Evolutionary conservation across 805 yeast genomes (phyloP), one percentile per base, ranked within the genome.

Genomic region (Wickerhamomyces rabaulensis): DNA sequence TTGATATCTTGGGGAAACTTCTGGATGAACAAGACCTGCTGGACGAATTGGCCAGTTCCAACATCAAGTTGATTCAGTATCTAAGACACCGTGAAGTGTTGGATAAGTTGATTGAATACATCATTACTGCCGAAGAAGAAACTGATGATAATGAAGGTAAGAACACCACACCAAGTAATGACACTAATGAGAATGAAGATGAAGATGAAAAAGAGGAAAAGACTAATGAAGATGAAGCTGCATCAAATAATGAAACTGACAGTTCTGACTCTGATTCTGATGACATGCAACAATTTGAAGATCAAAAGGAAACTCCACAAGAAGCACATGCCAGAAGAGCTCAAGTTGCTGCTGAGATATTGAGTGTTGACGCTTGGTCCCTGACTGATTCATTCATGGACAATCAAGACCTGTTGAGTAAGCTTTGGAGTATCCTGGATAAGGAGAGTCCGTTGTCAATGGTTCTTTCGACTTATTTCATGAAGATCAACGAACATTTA

Each of bases 301-400:
- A 58, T 49, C 61, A 61, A 9, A 58, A 61, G 12, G 74, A 70
- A 46, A 64, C 66, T 5, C 67, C 66, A 27, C 67, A 68, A 40
- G 69, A 67, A 43, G 66, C 53, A 3, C 71, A 66, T 40, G 49
- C 63, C 2, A 62, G 74, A 55, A 61, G 78, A 50, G 82, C 89
- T 1, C 82, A 81, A 47, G 74, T 84, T 55, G 90, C 96, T 6
- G 88, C 96, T 2, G 98, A 94, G 62, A 84, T 94, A 39, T 71
- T 94, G 41, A 80, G 92, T 37, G 88, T 94, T 4, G 98, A 92
- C 60, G 91, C 90, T 9, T 92, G 97, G 97, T 85, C 95, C 2
- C 72, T 94, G 35, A 86, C 96, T 2, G 96, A 91, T 55, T 82
- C 95, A 1, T 83, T 94, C 46, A 82, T 92, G 83, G 91, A 87